These are phyloP conservation scores for Trichoderma asperelloides DNA, from an alignment of 495 filamentous ascomycete genomes.

Conservation along the genomic window DNA sequence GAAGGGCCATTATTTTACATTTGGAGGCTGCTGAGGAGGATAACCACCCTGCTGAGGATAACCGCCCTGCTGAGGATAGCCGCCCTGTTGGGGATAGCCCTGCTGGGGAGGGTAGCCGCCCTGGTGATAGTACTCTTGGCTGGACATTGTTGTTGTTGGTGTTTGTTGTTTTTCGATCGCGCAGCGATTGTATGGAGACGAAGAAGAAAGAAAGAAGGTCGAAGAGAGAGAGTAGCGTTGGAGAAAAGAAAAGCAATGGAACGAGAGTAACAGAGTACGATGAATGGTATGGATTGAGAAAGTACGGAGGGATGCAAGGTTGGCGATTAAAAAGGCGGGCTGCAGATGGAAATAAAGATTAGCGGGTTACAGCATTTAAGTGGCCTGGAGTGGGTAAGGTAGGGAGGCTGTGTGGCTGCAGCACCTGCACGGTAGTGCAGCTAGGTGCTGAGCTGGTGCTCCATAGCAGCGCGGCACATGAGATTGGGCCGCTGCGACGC, in stretches of 20 bases:
- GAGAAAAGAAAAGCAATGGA: not conserved
- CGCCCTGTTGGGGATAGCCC: not conserved
- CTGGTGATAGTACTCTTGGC: conserved; percentile 38
- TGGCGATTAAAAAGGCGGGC: not conserved
- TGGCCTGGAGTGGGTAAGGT: conserved; percentile 5
- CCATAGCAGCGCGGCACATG: not conserved
- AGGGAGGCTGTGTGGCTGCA: not conserved
- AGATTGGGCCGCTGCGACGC: not conserved
- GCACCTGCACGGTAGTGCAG: no score
- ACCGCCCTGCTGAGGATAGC: not conserved
- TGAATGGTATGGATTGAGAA: not conserved
- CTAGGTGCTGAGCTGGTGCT: not conserved
- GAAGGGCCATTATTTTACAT: conserved; percentile 19
- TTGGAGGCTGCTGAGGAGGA: conserved; percentile 30
- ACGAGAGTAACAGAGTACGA: not conserved
- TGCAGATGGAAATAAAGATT: conserved; percentile 6
- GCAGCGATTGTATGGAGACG: not conserved
- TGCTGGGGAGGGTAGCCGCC: conserved; percentile 16
- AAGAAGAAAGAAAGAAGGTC: not conserved
- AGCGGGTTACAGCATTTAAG: conserved; percentile 9
- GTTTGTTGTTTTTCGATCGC: not conserved
- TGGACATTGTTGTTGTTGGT: conserved; percentile 32
- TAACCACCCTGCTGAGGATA: not conserved
- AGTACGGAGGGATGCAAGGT: not conserved
- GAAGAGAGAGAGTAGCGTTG: not conserved